Base-by-base conservation (phyloP, 2,329 filamentous ascomycete genomes). In the Diaporthe nobilis region DNA sequence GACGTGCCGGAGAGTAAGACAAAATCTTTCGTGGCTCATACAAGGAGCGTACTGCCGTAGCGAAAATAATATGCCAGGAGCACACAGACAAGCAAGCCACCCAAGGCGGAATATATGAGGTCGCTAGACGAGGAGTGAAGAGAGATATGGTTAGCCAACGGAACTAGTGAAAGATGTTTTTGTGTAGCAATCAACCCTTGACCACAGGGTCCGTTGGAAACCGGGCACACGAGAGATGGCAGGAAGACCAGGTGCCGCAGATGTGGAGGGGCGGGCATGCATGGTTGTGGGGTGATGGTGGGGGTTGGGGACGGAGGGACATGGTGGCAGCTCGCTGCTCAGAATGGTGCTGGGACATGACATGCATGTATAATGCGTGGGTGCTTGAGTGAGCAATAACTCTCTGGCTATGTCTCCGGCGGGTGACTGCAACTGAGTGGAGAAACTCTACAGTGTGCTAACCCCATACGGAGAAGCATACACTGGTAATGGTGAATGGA, bases 41-140 rank as follows among this genome's bases (percentile, higher is more conserved):
- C 1, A 17, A 22, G 22, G 1, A 12, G 10, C n/a, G 7, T 13
- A 28, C 22, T 15, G 4, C 34, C 65, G 31, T 15, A 22, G 3
- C 31, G 47, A 13, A 55, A 55, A 20, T 39, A 57, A 37, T 65
- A 65, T 31, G 34, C 71, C n/a, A 73, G 71, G 6, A 65, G 25
- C n/a, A 73, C 13, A 17, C 58, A 73, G 58, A 65, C 58, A 7
- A 73, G 34, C 2, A 73, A 25, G 31, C 71, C 47, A 2, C 39
- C 25, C 4, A 73, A 13, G 20, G 37, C 37, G 37, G 37, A 65
- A 22, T 20, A 34, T 10, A 57, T 31, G 8, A 65, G 25, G n/a
- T 65, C 34, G 13, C 71, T 73, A 55, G n/a, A 39, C 4, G 37
- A 3, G 34, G 28, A 7, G 34, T 20, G 44, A 42, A 42, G 4